Evolutionary conservation across 331 rosid genomes (phyloP), one percentile per base, ranked within the genome.

Genomic region (Malus hybrid): DNA sequence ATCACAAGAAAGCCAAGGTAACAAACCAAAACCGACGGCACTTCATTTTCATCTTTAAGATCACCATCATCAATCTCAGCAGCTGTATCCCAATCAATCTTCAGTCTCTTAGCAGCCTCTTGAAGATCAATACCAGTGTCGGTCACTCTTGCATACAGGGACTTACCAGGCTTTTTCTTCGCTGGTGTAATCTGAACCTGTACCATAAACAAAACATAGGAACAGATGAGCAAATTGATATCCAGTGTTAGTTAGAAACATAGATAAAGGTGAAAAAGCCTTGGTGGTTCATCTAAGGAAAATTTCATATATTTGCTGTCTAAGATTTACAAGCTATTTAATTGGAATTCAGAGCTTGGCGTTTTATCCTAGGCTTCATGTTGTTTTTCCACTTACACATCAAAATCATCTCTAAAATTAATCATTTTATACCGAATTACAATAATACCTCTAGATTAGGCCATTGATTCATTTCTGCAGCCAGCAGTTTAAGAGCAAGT

Each of bases 21-120:
- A 86, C 97, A 79, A 74, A 94, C 99, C 97, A 94, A 74, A 4
- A 39, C 89, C 2, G 96, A 18, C 53, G 99, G 96, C 61, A 94
- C 97, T 68, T 92, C 93, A 3, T 82, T 19, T n/a, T 90, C 95
- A 69, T 87, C 86, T 0, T 74, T 85, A 24, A 2, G 81, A 68
- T 78, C 81, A 26, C 77, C 53, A 63, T 88, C 97, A 48, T 88
- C 95, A 72, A 92, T 79, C 78, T 94, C 96, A 68, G 99, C 97
- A 24, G 96, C 99, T 67, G 96, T 78, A 87, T 94, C 97, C 99
- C 99, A 94, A 76, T 94, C 99, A 33, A 86, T 36, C 14, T 91
- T 90, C 71, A 94, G 82, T 77, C 88, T 88, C 85, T 83, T 90
- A 30, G 99, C 99, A 73, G 88, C 96, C 83, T 79, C 85, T 79